These are phyloP conservation scores for Xylaria sp. DNA, from an alignment of 2,329 filamentous ascomycete genomes.

Conservation along the genomic window DNA sequence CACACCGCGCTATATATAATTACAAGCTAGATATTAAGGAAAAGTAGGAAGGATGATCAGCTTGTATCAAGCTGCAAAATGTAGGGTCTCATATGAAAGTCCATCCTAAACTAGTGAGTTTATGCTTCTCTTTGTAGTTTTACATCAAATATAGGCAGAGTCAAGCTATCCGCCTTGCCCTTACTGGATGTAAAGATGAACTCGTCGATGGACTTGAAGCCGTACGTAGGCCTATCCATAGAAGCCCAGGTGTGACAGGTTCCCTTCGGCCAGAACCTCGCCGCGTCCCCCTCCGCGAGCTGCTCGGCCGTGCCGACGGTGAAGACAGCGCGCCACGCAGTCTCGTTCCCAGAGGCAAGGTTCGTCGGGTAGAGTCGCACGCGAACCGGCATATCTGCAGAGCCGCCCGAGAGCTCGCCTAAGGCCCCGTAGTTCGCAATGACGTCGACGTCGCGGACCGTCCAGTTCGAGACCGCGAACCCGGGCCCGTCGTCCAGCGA, in stretches of 20 bases:
- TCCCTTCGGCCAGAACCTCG: slow-evolving; percentile 42
- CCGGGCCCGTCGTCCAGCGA: slow-evolving; percentile 53
- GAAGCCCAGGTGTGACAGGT: slow-evolving; percentile 43
- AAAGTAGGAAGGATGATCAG: background rate
- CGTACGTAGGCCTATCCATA: slow-evolving; percentile 44
- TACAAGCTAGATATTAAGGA: background rate
- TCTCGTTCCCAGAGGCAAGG: slow-evolving; percentile 29
- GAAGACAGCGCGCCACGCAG: slow-evolving; percentile 43
- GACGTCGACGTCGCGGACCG: slow-evolving; percentile 55
- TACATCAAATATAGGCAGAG: slow-evolving; percentile 39
- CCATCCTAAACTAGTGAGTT: background rate
- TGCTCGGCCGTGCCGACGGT: slow-evolving; percentile 39
- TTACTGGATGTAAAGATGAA: slow-evolving; percentile 38
- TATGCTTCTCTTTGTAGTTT: slow-evolving; percentile 28
- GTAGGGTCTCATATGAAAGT: background rate
- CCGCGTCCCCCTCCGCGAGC: slow-evolving; percentile 38
- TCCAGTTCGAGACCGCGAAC: slow-evolving; percentile 52
- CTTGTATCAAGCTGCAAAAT: background rate
- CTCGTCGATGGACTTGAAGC: slow-evolving; percentile 46
- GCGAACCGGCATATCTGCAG: slow-evolving; percentile 32
- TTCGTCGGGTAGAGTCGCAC: slow-evolving; percentile 44
- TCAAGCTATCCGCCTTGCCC: slow-evolving; percentile 35
- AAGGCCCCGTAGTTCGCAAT: slow-evolving; percentile 49
- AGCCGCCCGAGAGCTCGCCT: slow-evolving; percentile 35
- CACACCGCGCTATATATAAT: no score